phyloP scores from a whole-genome alignment of 257 asterid genomes.

The Solanum bukasovii region DNA sequence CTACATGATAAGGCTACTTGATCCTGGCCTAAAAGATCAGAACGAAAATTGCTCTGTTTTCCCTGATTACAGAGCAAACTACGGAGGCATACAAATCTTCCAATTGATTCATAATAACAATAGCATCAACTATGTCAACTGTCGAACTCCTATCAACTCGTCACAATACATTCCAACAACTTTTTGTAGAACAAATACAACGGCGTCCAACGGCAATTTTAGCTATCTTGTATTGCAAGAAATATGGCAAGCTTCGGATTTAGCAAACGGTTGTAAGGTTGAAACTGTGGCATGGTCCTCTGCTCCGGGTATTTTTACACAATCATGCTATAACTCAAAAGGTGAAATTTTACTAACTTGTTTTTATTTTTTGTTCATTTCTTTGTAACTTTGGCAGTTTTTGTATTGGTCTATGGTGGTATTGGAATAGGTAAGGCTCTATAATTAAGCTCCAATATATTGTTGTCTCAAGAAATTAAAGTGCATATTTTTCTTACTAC shows the following conservation, averaged over 20 bases:
- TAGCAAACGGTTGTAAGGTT: constrained; percentile 31
- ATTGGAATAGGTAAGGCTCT: background rate
- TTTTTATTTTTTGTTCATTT: background rate
- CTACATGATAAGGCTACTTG: constrained; percentile 35
- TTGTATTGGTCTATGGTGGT: background rate
- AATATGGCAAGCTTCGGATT: constrained; percentile 3
- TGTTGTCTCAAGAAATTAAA: background rate
- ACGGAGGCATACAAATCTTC: background rate
- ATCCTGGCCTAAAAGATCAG: constrained; percentile 26
- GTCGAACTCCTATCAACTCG: constrained; percentile 18
- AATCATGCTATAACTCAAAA: no score
- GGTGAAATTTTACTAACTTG: background rate
- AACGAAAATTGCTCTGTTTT: background rate
- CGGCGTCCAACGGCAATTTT: background rate
- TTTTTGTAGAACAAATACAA: constrained; percentile 23
- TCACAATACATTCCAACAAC: constrained; percentile 19
- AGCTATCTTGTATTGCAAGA: constrained; percentile 23
- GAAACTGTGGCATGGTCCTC: constrained; percentile 7
- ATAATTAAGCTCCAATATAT: background rate
- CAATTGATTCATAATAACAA: background rate
- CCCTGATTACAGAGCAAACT: background rate
- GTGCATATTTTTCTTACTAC: background rate
- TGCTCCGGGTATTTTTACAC: no score
- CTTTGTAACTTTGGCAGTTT: background rate
- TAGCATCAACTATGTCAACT: constrained; percentile 20